These are phyloP conservation scores for Stephanodiscus minutulus DNA, from an alignment of 108 stramenopile genomes.

Conservation along the genomic window DNA sequence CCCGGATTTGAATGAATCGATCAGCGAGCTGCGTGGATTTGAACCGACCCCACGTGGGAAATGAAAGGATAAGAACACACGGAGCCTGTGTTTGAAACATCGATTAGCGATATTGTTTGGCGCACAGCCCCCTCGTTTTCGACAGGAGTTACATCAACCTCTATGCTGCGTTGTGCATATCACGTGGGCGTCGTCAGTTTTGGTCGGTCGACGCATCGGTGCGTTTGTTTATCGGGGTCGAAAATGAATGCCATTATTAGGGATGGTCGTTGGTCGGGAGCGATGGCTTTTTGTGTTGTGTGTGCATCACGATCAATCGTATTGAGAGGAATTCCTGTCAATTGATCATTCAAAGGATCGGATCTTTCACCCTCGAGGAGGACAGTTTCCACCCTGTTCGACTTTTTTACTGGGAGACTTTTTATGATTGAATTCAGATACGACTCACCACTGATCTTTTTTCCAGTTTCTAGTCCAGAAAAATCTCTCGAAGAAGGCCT, in stretches of 20 bases:
- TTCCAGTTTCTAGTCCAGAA: neutral
- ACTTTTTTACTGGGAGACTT: neutral
- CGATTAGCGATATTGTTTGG: too few relatives aligned
- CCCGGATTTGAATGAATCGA: neutral
- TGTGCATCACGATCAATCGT: constrained; percentile 9
- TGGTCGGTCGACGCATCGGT: neutral
- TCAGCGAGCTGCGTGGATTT: neutral
- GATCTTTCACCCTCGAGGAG: too few relatives aligned
- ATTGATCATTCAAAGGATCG: neutral
- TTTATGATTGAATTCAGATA: neutral
- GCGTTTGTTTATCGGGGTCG: neutral
- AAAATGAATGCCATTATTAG: neutral
- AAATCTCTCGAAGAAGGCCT: neutral
- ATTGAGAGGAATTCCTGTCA: neutral
- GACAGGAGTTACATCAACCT: too few relatives aligned
- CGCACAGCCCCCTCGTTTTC: too few relatives aligned
- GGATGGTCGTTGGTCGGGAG: neutral
- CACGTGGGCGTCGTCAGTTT: neutral
- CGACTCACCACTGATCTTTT: neutral
- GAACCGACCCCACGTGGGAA: neutral
- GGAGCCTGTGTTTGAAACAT: too few relatives aligned
- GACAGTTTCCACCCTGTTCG: too few relatives aligned
- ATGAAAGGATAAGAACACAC: too few relatives aligned
- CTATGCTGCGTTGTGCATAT: too few relatives aligned
- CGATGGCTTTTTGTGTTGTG: neutral